phyloP scores from a whole-genome alignment of 192 early-diverging fungal species.

The Backusella tuberculispora region DNA sequence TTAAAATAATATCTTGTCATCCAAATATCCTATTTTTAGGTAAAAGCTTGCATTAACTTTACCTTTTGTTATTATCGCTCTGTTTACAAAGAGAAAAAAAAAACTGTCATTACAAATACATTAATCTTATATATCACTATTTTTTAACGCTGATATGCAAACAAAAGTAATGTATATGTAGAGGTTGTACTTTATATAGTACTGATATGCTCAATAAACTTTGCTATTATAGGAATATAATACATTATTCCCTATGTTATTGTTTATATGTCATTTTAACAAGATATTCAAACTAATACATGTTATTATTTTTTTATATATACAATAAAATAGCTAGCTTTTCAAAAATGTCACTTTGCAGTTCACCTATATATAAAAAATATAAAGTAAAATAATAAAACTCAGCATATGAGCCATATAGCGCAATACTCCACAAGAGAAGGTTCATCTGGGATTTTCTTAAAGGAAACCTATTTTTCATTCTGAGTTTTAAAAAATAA shows the following conservation, averaged over 20 bases:
- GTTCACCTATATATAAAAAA: neutral
- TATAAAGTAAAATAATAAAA: neutral
- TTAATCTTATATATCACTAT: neutral
- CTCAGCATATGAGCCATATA: neutral
- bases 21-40: slow-evolving; percentile 11
- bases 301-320: neutral
- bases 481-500: neutral
- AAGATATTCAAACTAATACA: neutral
- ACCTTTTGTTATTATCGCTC: neutral
- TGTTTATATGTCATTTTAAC: neutral
- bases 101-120: neutral
- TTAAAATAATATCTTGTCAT: neutral
- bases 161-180: neutral
- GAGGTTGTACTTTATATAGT: neutral
- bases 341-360: neutral
- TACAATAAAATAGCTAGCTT: too few relatives aligned
- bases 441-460: too few relatives aligned
- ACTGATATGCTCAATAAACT: too few relatives aligned
- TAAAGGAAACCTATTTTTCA: neutral
- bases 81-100: neutral
- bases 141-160: neutral
- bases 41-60: slow-evolving; percentile 12
- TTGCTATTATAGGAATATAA: neutral
- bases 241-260: slow-evolving; percentile 1
- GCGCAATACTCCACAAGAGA: too few relatives aligned